A percentile compares a stretch with the other conserved stretches of the same genome.
Evolutionary conservation across 1,284 basidiomycete genomes (phyloP).

Genomic region (Microbotryum scabiosae): DNA sequence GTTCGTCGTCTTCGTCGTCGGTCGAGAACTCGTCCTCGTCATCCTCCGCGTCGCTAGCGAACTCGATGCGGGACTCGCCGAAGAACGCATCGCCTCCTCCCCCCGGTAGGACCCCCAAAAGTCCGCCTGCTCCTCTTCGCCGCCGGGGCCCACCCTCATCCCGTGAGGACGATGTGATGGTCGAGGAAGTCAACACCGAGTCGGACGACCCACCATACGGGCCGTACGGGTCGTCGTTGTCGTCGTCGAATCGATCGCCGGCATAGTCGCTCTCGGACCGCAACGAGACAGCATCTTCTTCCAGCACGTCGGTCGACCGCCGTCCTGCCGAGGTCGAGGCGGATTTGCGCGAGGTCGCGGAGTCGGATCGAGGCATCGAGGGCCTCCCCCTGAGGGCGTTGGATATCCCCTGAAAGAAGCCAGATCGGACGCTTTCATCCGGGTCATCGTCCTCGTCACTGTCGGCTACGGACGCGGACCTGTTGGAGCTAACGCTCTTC

Average conservation of each 20-base stretch:
- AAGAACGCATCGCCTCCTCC: slow-evolving; percentile 58
- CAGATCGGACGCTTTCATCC: slow-evolving; percentile 1
- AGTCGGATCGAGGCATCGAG: slow-evolving; percentile 7
- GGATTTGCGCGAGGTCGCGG: slow-evolving; percentile 3
- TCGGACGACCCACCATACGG: slow-evolving; percentile 31
- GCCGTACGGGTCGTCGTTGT: slow-evolving; percentile 34
- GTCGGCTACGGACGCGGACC: neutral
- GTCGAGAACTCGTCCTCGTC: slow-evolving; percentile 30
- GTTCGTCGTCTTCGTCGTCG: slow-evolving; percentile 30
- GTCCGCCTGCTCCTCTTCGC: slow-evolving; percentile 14
- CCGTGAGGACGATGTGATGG: slow-evolving; percentile 19
- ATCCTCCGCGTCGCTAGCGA: slow-evolving; percentile 45
- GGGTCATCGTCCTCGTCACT: slow-evolving; percentile 14
- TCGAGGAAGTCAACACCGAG: slow-evolving; percentile 22
- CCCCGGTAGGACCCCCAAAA: slow-evolving; percentile 25
- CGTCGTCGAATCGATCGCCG: slow-evolving; percentile 22
- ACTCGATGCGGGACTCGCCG: slow-evolving; percentile 66
- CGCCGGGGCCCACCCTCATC: slow-evolving; percentile 21
- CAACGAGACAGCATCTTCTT: slow-evolving; percentile 18
- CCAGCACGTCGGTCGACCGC: slow-evolving; percentile 6
- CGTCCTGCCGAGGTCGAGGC: neutral
- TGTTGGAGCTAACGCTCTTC: neutral
- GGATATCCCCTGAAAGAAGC: slow-evolving; percentile 29
- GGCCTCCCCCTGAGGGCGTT: slow-evolving; percentile 22
- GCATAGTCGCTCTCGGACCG: slow-evolving; percentile 16